Base-by-base conservation (phyloP, 352 stramenopile genomes). In the Phytophthora fragariae region DNA sequence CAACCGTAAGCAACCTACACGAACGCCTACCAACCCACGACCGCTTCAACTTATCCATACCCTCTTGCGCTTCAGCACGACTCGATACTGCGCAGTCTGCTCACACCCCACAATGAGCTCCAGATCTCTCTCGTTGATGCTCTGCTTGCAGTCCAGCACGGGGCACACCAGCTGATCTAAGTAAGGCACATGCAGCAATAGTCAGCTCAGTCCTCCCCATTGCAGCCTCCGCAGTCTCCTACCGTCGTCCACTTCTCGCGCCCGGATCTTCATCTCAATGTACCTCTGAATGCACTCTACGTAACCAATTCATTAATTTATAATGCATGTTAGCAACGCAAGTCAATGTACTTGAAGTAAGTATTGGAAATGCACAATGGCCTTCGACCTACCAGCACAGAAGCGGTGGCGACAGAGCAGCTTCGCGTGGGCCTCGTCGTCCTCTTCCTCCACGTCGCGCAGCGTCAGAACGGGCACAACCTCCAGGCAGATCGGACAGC, bases 101-200 rank as follows among this genome's bases (percentile, higher is more conserved):
- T 77, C 60, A 0, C 33, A 46, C 11, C 84, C 80, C 5, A 75
- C 60, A 58, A 91, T 68, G 9, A n/a, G 27, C 19, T 62, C 8
- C 9, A 92, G 62, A 41, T 92, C 86, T 15, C 73, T 52, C 29
- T 82, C 72, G 1, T 64, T 60, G 19, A 93, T 72, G 15, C 54
- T 71, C 19, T 70, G 53, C 39, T 80, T 83, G 68, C 86, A 93
- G 19, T 80, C 68, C 27, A 92, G 47, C 21, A 89, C 77, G 4
- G 86, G 84, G 70, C 86, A 93, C 55, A 92, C 75, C 46, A 92
- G 64, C 72, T 93, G 77, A 68, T 93, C 86, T 92, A 53, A 27
- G 24, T 27, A 27, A 27, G 24, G 24, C 41, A 69, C 39, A 39
- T 12, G 5, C 29, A 79, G 52, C 33, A 50, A 41, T 39, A 62